These are phyloP conservation scores for Aspergillus tanneri DNA, from an alignment of 2,329 filamentous ascomycete species.

Conservation along the genomic window DNA sequence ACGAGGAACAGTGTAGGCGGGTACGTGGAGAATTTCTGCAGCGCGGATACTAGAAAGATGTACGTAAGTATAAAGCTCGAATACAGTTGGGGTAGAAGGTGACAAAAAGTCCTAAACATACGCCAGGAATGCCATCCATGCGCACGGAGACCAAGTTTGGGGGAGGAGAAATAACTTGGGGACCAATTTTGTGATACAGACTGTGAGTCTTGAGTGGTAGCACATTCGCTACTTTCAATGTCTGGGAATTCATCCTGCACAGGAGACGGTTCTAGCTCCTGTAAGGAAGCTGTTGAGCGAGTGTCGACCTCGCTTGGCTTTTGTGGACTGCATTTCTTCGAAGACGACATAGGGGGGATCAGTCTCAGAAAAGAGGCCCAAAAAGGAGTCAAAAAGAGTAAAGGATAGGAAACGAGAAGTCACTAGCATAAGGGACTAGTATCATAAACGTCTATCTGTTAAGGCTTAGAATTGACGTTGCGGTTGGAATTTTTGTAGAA, in stretches of 20 bases:
- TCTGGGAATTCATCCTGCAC: conserved; percentile 59
- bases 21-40: conserved; percentile 89
- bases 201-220: conserved; percentile 23
- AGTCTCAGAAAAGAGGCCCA: neutral
- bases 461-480: no score
- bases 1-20: conserved; percentile 73
- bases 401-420: neutral
- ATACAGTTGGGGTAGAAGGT: neutral
- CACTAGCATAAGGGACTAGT: no score
- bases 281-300: conserved; percentile 62
- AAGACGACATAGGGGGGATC: conserved; percentile 13
- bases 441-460: no score
- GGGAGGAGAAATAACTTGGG: conserved; percentile 20
- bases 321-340: conserved; percentile 13
- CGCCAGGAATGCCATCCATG: conserved; percentile 74
- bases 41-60: conserved; percentile 61
- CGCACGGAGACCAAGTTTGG: conserved; percentile 59
- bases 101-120: conserved; percentile 43
- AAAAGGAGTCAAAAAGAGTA: neutral
- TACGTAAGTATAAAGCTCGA: neutral
- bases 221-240: conserved; percentile 51
- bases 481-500: no score
- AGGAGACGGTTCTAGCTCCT: conserved; percentile 78
- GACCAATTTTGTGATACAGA: conserved; percentile 7
- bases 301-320: conserved; percentile 33